Percentiles rank a stretch among this genome's conserved stretches.
Conservation (phyloP, 805 yeast genomes). For the Candida pseudofarinosa region DNA sequence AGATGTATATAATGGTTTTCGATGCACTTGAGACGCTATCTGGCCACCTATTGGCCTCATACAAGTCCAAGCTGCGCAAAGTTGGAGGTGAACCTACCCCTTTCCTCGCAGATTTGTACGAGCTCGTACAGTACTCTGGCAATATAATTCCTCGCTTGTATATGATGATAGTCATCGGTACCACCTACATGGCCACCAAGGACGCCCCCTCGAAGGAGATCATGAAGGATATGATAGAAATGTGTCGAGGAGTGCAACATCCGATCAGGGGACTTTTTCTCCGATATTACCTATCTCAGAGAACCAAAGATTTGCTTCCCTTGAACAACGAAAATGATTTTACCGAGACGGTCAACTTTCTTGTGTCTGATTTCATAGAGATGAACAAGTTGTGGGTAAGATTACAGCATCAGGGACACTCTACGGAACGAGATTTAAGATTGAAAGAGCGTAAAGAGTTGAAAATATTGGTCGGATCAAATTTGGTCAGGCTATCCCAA, state of each 20-base stretch:
- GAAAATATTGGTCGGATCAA: slow-evolving; percentile 89
- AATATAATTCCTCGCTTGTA: slow-evolving; percentile 89
- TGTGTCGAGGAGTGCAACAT: slow-evolving; percentile 96
- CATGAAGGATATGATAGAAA: slow-evolving; percentile 93
- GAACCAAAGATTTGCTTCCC: slow-evolving; percentile 67
- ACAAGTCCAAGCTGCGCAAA: slow-evolving; percentile 57
- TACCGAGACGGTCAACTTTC: slow-evolving; percentile 70
- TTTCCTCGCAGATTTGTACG: slow-evolving; percentile 80
- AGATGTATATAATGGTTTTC: slow-evolving; percentile 75
- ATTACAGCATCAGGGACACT: slow-evolving; percentile 91
- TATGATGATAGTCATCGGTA: slow-evolving; percentile 92
- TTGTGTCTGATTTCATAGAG: slow-evolving; percentile 84
- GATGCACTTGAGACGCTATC: slow-evolving; percentile 76
- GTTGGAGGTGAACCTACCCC: slow-evolving; percentile 29
- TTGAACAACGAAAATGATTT: slow-evolving; percentile 36
- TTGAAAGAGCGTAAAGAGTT: slow-evolving; percentile 80
- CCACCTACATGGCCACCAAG: slow-evolving; percentile 73
- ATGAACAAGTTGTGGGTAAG: slow-evolving; percentile 99
- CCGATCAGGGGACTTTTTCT: slow-evolving; percentile 90
- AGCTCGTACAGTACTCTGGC: slow-evolving; percentile 92
- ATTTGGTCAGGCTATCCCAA: slow-evolving; percentile 84
- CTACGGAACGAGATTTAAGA: slow-evolving; percentile 72
- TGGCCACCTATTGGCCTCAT: slow-evolving; percentile 59
- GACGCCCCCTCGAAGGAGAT: slow-evolving; percentile 82
- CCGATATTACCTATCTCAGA: slow-evolving; percentile 82